A percentile compares a stretch with the other conserved stretches of the same genome.
phyloP scores from a whole-genome alignment of 2,329 filamentous ascomycete species.

The Penicillium sp. region DNA sequence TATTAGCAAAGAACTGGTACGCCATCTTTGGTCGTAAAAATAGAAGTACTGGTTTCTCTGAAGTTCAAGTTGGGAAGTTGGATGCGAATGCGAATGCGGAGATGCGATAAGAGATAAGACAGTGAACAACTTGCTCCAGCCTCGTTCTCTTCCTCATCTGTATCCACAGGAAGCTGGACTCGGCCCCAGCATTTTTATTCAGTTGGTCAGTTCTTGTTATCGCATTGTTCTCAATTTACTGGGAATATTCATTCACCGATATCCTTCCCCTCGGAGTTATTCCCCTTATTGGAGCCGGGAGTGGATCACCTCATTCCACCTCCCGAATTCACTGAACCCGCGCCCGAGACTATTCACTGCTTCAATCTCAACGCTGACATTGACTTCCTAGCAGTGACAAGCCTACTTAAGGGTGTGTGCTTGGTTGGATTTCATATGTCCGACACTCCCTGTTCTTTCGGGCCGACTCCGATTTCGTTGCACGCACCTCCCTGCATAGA shows the following conservation, averaged over 20 bases:
- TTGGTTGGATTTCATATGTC: constrained; percentile 15
- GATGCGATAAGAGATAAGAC: constrained; percentile 35
- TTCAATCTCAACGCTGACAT: constrained; percentile 9
- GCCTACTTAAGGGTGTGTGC: not conserved
- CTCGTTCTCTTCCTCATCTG: constrained; percentile 18
- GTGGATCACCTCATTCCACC: constrained; percentile 8
- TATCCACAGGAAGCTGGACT: constrained; percentile 5
- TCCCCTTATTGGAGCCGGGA: constrained; percentile 8
- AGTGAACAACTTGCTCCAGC: constrained; percentile 25
- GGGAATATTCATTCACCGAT: not conserved
- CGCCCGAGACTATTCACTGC: not conserved
- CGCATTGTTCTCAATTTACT: not conserved
- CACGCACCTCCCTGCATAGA: constrained; percentile 21
- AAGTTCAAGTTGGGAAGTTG: not conserved
- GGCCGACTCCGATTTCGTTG: constrained; percentile 13
- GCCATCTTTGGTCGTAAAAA: constrained; percentile 27
- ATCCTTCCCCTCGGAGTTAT: not conserved
- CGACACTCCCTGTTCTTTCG: constrained; percentile 3
- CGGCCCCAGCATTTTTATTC: not conserved
- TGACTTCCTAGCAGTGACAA: not conserved
- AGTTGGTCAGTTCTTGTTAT: constrained; percentile 15
- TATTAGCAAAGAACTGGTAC: constrained; percentile 41
- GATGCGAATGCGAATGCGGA: constrained; percentile 26
- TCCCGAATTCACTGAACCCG: constrained; percentile 3
- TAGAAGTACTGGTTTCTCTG: not conserved